Conservation (phyloP, 106 monocot species). For the Platanthera zijinensis region DNA sequence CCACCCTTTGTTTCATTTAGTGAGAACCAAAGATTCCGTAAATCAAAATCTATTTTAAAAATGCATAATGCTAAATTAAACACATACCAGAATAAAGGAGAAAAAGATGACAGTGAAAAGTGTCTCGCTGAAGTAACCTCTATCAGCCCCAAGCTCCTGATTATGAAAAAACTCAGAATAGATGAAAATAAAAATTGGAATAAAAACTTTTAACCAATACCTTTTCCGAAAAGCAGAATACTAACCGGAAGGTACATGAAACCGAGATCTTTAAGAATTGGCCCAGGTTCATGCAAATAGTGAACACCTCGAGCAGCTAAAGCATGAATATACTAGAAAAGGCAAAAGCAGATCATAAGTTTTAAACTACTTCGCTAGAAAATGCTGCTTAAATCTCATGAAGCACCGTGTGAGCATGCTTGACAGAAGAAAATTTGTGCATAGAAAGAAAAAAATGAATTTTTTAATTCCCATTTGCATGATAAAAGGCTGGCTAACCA, state of each 20-base stretch:
- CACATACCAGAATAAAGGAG: conserved; percentile 68
- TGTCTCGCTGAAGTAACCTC: conserved; percentile 76
- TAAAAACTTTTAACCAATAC: neutral
- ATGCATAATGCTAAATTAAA: neutral
- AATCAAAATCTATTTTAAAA: neutral
- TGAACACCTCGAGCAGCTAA: conserved; percentile 62
- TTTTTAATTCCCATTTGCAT: neutral
- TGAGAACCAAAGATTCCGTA: neutral
- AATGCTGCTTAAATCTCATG: neutral
- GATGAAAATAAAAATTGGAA: neutral
- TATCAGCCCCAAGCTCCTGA: conserved; percentile 80
- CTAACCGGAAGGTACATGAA: conserved; percentile 51
- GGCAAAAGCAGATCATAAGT: conserved; percentile 5
- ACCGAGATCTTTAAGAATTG: conserved; percentile 56
- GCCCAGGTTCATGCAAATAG: conserved; percentile 62
- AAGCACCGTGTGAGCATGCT: neutral
- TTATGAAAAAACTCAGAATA: neutral
- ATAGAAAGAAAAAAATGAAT: neutral
- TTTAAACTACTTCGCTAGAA: neutral
- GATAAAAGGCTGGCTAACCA: neutral
- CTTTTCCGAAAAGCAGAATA: neutral
- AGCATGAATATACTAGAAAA: conserved; percentile 58
- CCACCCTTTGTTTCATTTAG: neutral
- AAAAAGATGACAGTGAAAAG: conserved; percentile 54
- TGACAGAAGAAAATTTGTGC: neutral